A percentile compares a stretch with the other conserved stretches of the same genome.
These are phyloP conservation scores for Cadophora sp. DNA, from an alignment of 2,329 filamentous ascomycete genomes.

Conservation along the genomic window DNA sequence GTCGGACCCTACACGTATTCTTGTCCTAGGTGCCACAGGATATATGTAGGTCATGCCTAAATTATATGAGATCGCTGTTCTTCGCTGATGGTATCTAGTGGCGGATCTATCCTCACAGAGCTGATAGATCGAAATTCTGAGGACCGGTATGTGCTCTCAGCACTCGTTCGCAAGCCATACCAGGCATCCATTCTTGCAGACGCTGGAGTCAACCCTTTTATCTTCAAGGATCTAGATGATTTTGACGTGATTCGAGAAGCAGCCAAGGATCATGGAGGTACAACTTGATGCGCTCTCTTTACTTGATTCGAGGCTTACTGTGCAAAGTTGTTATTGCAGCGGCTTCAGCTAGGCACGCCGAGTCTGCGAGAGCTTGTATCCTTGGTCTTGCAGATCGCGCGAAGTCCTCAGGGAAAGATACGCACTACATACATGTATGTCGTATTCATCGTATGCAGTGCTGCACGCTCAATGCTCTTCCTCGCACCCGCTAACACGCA, in stretches of 20 bases:
- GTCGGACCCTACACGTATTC: conserved; percentile 35
- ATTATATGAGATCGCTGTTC: neutral
- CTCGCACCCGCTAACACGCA: no score
- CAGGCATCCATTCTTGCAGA: conserved; percentile 36
- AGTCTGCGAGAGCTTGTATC: conserved; percentile 50
- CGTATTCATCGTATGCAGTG: neutral
- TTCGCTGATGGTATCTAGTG: conserved; percentile 25
- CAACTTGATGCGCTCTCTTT: neutral
- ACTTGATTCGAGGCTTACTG: conserved; percentile 2
- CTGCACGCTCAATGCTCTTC: neutral
- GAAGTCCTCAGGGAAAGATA: conserved; percentile 44
- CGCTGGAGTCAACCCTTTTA: conserved; percentile 31
- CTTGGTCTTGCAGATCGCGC: conserved; percentile 50
- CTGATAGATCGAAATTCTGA: conserved; percentile 20
- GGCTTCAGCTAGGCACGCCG: conserved; percentile 48
- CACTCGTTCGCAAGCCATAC: conserved; percentile 36
- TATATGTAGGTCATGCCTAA: conserved; percentile 29
- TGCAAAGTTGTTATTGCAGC: conserved; percentile 51
- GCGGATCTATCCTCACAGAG: conserved; percentile 33
- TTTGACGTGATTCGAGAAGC: conserved; percentile 31
- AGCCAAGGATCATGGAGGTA: conserved; percentile 35
- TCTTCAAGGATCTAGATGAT: conserved; percentile 38
- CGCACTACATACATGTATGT: conserved; percentile 49
- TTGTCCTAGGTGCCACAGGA: conserved; percentile 35
- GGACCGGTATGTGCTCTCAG: conserved; percentile 28